A percentile compares a stretch with the other conserved stretches of the same genome.
Evolutionary conservation across 208 protist species (phyloP).

Genomic region (Crithidia acanthocephali): DNA sequence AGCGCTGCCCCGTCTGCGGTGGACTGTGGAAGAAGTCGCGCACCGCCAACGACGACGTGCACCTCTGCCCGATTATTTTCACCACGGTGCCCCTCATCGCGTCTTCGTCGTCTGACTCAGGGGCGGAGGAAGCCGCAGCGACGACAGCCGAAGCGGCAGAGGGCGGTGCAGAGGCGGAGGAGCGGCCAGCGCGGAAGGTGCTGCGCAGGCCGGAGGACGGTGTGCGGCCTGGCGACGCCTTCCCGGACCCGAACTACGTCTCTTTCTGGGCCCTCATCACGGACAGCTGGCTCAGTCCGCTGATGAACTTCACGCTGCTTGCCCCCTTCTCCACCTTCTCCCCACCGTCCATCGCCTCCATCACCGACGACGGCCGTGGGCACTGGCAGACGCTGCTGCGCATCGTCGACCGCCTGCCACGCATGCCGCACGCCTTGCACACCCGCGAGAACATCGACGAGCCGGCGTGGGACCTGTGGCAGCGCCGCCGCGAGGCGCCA

Average conservation of each 20-base stretch:
- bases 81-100: slow-evolving; percentile 8
- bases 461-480: slow-evolving; percentile 58
- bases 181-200: background rate
- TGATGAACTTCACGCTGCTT: slow-evolving; percentile 62
- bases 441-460: slow-evolving; percentile 43
- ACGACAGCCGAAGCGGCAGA: background rate
- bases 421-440: slow-evolving; percentile 41
- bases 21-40: slow-evolving; percentile 46
- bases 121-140: background rate
- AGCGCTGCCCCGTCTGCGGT: slow-evolving; percentile 67
- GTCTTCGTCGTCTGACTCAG: slow-evolving; percentile 21
- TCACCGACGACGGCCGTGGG: slow-evolving; percentile 38
- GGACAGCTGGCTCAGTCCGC: slow-evolving; percentile 73
- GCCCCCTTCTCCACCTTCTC: slow-evolving; percentile 52
- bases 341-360: slow-evolving; percentile 36
- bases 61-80: slow-evolving; percentile 36
- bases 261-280: slow-evolving; percentile 40
- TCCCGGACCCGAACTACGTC: slow-evolving; percentile 55
- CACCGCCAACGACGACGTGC: slow-evolving; percentile 11
- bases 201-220: slow-evolving; percentile 13
- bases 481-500: slow-evolving; percentile 33
- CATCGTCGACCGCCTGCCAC: slow-evolving; percentile 53
- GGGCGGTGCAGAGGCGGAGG: background rate
- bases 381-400: slow-evolving; percentile 41
- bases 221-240: slow-evolving; percentile 52